Base-by-base conservation (phyloP, 345 rosid genomes). In the Gossypium herbaceum region DNA sequence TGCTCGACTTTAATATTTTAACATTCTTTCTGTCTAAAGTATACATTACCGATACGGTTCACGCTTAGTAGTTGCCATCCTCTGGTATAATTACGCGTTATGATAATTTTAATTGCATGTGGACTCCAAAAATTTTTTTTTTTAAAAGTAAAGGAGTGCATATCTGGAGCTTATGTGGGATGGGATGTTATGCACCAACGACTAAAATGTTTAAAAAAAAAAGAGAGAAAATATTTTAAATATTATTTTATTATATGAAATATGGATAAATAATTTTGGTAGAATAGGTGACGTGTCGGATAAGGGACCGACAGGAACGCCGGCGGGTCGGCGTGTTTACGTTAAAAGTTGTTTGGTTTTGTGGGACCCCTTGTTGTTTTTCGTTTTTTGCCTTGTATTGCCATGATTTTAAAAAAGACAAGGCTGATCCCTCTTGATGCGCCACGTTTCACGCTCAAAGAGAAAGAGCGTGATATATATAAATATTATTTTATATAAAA, bases 211-310 rank as follows among this genome's bases (percentile, higher is more conserved):
- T 27, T 0, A 2, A 27, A 27, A 27, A 3, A 27, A 3, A 0
- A 2, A 27, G 29, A 27, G 39, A 34, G 6, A 34, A 63, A 34
- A 34, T 34, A 34, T 5, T 34, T 34, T 34, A 34, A 1, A 34
- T 4, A 34, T 34, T 34, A 5, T 34, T 34, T 34, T 34, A 34
- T 34, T 34, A 34, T 34, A 34, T 5, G 41, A 34, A 34, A 34
- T 34, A 34, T 34, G 41, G 41, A 15, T 15, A 17, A 7, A 54
- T 54, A n/a, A 7, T 54, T 17, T 17, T 54, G 19, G 9, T 17
- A n/a, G 19, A 54, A 7, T 2, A 64, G 79, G 75, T 63, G 68
- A 82, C 84, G 82, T 82, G 84, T 73, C 76, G 78, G 80, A 73
- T 73, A 10, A 9, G 16, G 12, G 76, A 76, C 82, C 79, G 82